Percentiles rank a stretch among this genome's conserved stretches.
phyloP scores from a whole-genome alignment of 164 flowering plant species.

The Stephania cephalantha region DNA sequence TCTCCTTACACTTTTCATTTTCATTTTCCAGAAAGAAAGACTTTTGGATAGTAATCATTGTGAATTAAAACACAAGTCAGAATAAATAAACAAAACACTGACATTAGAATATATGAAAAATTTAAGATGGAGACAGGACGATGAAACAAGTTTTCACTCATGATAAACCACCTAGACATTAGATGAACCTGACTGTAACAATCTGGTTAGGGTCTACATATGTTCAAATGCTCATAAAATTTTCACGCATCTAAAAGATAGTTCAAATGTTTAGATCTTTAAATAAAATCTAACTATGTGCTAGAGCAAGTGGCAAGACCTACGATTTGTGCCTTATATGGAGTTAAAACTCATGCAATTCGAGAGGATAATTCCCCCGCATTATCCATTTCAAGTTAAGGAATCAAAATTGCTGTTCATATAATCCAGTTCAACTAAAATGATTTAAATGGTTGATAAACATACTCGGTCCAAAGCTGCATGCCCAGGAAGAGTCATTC shows the following conservation, averaged over 20 bases:
- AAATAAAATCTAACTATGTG: neutral
- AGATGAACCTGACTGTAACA: neutral
- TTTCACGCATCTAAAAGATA: constrained; percentile 1
- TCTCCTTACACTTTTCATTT: too few relatives aligned
- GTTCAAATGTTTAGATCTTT: constrained; percentile 5
- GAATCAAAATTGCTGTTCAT: neutral
- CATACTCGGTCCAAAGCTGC: constrained; percentile 77
- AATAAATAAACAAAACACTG: too few relatives aligned
- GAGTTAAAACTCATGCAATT: neutral
- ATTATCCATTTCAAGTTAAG: neutral
- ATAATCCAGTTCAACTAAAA: neutral
- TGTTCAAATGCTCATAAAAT: neutral
- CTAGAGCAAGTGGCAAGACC: neutral
- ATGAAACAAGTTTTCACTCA: too few relatives aligned
- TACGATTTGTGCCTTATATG: neutral
- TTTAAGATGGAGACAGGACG: too few relatives aligned
- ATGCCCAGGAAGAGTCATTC: constrained; percentile 68
- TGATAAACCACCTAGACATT: neutral
- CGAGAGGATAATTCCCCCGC: neutral
- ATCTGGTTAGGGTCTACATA: neutral
- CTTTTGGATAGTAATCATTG: too few relatives aligned
- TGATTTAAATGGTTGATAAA: constrained; percentile 9
- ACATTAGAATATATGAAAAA: too few relatives aligned
- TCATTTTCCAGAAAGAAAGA: too few relatives aligned
- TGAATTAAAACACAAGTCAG: too few relatives aligned